Evolutionary conservation across 352 stramenopile genomes (phyloP).

Genomic region (Globisporangium emineosum): DNA sequence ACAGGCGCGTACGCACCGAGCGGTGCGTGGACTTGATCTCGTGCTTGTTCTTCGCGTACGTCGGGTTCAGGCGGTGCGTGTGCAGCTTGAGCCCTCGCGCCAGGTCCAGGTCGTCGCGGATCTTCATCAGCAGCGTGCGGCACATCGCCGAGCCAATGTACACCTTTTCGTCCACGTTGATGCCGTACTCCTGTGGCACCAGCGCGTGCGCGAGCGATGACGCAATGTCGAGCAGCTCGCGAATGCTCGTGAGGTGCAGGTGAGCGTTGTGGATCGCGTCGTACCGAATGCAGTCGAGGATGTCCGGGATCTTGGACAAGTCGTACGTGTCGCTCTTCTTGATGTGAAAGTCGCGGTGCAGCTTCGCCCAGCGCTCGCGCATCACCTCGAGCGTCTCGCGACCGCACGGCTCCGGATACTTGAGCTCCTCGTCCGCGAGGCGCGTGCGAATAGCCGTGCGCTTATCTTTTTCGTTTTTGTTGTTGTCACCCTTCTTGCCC

Average conservation of each 20-base stretch:
- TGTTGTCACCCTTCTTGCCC: conserved; percentile 17
- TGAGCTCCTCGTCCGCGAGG: conserved; percentile 52
- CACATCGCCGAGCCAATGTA: conserved; percentile 87
- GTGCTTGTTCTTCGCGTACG: conserved; percentile 78
- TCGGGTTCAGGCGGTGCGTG: conserved; percentile 80
- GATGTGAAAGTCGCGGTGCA: conserved; percentile 96
- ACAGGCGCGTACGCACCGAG: conserved; percentile 97
- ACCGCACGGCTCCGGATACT: conserved; percentile 79
- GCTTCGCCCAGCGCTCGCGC: conserved; percentile 90
- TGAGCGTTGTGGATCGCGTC: conserved; percentile 98
- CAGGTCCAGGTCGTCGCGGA: conserved; percentile 84
- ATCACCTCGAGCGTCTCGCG: conserved; percentile 86
- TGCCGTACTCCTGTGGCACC: conserved; percentile 88
- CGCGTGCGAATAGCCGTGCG: conserved; percentile 14
- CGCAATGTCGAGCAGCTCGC: conserved; percentile 94
- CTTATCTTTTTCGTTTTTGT: conserved; percentile 34
- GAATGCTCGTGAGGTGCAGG: conserved; percentile 89
- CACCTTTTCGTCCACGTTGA: conserved; percentile 85
- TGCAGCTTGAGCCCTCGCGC: conserved; percentile 66
- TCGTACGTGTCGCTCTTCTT: conserved; percentile 92
- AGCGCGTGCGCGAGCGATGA: conserved; percentile 90
- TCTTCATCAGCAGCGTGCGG: conserved; percentile 85
- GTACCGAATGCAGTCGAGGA: conserved; percentile 98
- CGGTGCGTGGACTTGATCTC: conserved; percentile 91
- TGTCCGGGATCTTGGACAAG: conserved; percentile 97